A percentile compares a stretch with the other conserved stretches of the same genome.
Evolutionary conservation across 441 rosid genomes (phyloP).

Genomic region (Adansonia madagascariensis): DNA sequence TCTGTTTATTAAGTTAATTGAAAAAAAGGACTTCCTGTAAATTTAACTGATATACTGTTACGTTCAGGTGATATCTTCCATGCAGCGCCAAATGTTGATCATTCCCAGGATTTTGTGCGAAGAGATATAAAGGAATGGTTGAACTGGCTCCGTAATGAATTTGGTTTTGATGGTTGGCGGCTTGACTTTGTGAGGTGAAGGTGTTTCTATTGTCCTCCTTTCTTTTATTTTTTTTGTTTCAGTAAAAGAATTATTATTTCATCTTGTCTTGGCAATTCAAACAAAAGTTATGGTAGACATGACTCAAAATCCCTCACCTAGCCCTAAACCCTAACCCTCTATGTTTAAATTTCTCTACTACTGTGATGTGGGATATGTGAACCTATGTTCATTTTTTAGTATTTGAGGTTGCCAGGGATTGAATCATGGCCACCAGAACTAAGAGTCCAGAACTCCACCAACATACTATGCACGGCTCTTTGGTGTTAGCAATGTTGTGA

Average conservation of each 20-base stretch:
- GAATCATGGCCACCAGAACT: not conserved
- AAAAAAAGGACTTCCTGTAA: not conserved
- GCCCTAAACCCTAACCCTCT: not conserved
- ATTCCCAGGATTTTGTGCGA: constrained; percentile 51
- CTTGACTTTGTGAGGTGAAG: constrained; percentile 57
- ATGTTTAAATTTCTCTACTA: not conserved
- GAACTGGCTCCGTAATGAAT: constrained; percentile 49
- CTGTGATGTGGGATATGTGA: not conserved
- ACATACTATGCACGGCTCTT: not conserved
- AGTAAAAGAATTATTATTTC: not conserved
- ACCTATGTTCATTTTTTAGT: not conserved
- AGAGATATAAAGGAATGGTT: constrained; percentile 53
- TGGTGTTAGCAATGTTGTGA: not conserved
- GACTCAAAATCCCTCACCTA: too few species aligned
- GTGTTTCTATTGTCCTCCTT: constrained; percentile 4
- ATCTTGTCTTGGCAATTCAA: not conserved
- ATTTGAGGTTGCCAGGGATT: not conserved
- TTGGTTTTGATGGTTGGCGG: constrained; percentile 59
- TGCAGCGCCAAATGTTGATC: constrained; percentile 58
- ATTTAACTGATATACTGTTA: constrained; percentile 10
- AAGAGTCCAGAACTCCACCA: not conserved
- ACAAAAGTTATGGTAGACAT: not conserved
- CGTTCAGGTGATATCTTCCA: constrained; percentile 54
- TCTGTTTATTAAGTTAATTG: not conserved
- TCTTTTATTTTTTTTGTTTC: not conserved